phyloP scores from a whole-genome alignment of 2,329 filamentous ascomycete genomes.

The Phyllachora maydis region DNA sequence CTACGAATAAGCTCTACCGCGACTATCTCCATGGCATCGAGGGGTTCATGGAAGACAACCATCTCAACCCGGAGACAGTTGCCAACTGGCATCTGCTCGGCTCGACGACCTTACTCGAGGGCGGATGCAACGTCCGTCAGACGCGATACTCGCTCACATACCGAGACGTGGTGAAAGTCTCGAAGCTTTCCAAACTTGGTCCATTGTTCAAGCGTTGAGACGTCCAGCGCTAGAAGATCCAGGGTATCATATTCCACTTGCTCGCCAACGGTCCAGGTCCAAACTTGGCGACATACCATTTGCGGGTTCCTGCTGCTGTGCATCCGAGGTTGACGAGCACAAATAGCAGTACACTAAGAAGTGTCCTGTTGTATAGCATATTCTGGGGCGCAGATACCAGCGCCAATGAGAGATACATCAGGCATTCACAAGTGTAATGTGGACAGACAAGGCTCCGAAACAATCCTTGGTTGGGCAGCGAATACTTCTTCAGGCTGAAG shows the following conservation, averaged over 20 bases:
- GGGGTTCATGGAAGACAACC: constrained; percentile 41
- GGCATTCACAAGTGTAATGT: constrained; percentile 79
- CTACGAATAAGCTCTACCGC: constrained; percentile 45
- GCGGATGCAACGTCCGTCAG: constrained; percentile 33
- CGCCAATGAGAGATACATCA: constrained; percentile 64
- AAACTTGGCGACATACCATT: constrained; percentile 65
- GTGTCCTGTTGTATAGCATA: constrained; percentile 46
- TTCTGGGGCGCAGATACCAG: constrained; percentile 52
- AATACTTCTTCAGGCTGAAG: constrained; percentile 58
- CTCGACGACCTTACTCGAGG: constrained; percentile 19
- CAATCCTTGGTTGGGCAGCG: constrained; percentile 50
- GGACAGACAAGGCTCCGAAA: constrained; percentile 63
- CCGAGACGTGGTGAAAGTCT: constrained; percentile 70
- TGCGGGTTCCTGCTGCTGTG: constrained; percentile 57
- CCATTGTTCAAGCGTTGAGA: constrained; percentile 13
- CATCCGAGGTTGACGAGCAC: constrained; percentile 62
- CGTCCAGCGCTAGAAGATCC: constrained; percentile 39
- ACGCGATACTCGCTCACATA: constrained; percentile 59
- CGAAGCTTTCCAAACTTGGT: constrained; percentile 45
- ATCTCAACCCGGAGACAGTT: constrained; percentile 38
- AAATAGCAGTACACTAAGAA: constrained; percentile 51
- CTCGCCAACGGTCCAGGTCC: constrained; percentile 38
- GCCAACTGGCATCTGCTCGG: constrained; percentile 53
- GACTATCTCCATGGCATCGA: constrained; percentile 58
- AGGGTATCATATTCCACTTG: constrained; percentile 62